Evolutionary conservation across 192 early-diverging fungal species (phyloP).

Genomic region (Gigaspora rosea): DNA sequence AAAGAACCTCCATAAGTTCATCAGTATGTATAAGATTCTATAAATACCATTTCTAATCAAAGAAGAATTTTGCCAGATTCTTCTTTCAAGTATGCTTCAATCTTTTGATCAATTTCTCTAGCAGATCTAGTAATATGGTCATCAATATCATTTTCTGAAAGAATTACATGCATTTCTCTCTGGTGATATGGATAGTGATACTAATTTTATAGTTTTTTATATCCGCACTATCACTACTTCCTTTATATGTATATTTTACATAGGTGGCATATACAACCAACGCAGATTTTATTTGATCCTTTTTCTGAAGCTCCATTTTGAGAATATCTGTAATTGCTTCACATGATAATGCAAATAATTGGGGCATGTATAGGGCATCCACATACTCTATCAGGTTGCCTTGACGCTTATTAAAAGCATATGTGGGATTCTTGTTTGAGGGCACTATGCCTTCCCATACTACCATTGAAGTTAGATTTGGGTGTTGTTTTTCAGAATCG

Average conservation of each 20-base stretch:
- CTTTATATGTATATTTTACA: background rate
- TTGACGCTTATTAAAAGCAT: background rate
- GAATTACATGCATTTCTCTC: no score
- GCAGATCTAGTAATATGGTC: no score
- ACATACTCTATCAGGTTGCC: background rate
- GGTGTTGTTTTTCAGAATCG: no score
- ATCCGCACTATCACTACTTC: background rate
- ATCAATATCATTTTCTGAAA: no score
- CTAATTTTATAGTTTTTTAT: background rate
- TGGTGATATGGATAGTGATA: background rate
- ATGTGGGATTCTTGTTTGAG: constrained; percentile 5
- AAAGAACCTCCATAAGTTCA: background rate
- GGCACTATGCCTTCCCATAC: constrained; percentile 2
- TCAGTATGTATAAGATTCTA: no score
- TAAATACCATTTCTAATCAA: no score
- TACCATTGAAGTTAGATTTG: background rate
- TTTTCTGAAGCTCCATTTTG: background rate
- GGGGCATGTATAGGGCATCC: background rate
- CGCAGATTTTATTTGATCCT: constrained; percentile 22
- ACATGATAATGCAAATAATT: background rate
- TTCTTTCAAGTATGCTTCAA: no score
- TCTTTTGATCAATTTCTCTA: no score
- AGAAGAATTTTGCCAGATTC: no score
- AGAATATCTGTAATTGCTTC: constrained; percentile 6
- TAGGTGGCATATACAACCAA: background rate